A percentile compares a stretch with the other conserved stretches of the same genome.
These are phyloP conservation scores for Synchytrium microbalum DNA, from an alignment of 371 early-diverging fungal species.

Conservation along the genomic window DNA sequence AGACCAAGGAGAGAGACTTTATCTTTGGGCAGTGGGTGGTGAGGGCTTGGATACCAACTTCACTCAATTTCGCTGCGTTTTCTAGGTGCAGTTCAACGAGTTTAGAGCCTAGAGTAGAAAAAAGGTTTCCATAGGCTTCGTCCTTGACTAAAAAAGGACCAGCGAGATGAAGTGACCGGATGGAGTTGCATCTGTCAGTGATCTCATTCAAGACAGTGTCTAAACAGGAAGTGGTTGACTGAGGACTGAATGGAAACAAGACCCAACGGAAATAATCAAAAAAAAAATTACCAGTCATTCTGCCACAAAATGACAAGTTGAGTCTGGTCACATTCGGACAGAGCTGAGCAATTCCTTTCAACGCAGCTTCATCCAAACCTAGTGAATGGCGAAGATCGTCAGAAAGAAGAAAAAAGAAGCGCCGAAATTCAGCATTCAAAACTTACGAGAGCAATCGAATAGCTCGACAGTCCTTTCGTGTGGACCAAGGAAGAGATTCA, in stretches of 20 bases:
- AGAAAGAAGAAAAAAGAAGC: neutral
- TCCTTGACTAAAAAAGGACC: conserved; percentile 68
- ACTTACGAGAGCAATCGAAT: conserved; percentile 71
- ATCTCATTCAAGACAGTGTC: conserved; percentile 46
- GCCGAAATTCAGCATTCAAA: neutral
- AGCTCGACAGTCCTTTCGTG: conserved; percentile 45
- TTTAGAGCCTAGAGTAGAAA: conserved; percentile 38
- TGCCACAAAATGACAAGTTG: conserved; percentile 68
- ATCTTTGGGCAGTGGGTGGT: conserved; percentile 47
- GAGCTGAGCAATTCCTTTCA: conserved; percentile 54
- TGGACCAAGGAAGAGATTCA: conserved; percentile 66
- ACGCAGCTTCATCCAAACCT: conserved; percentile 48
- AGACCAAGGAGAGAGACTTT: conserved; percentile 45
- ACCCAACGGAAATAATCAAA: conserved; percentile 1
- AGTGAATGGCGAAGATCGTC: no score
- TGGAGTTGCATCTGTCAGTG: conserved; percentile 33
- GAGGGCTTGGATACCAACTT: conserved; percentile 44
- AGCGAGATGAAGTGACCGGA: conserved; percentile 53
- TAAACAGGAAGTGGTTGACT: no score
- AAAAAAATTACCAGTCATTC: conserved; percentile 35
- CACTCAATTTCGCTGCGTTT: conserved; percentile 54
- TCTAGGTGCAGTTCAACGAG: conserved; percentile 52
- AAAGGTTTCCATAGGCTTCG: conserved; percentile 50
- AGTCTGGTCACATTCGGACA: conserved; percentile 53
- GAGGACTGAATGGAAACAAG: neutral